Conservation (phyloP, 495 filamentous ascomycete genomes). For the Penicillium desertorum region DNA sequence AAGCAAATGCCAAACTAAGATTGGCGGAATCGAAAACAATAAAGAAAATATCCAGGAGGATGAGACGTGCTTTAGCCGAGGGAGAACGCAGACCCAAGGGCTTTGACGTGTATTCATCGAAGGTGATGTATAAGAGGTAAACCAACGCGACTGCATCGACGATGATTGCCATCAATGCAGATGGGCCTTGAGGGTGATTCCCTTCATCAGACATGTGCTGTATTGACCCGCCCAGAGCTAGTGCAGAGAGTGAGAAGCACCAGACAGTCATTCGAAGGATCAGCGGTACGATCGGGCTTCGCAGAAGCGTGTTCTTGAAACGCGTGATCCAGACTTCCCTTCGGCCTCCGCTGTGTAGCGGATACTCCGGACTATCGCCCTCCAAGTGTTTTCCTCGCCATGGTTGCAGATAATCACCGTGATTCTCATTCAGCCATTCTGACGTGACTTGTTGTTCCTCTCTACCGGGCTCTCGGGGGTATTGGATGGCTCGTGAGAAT, state of each 20-base stretch:
- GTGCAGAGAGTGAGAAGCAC: constrained; percentile 74
- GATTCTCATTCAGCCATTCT: constrained; percentile 60
- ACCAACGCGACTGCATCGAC: constrained; percentile 86
- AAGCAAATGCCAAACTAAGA: constrained; percentile 82
- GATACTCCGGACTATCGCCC: constrained; percentile 49
- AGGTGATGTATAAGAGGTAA: constrained; percentile 90
- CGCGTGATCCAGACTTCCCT: constrained; percentile 57
- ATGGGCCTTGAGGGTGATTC: constrained; percentile 59
- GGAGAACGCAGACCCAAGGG: constrained; percentile 83
- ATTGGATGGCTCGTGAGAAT: constrained; percentile 56
- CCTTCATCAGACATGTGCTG: constrained; percentile 56
- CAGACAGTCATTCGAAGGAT: constrained; percentile 80
- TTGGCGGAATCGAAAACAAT: constrained; percentile 96
- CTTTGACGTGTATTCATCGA: constrained; percentile 93
- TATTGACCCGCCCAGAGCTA: constrained; percentile 77
- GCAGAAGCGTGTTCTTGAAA: constrained; percentile 58
- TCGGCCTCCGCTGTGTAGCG: constrained; percentile 38
- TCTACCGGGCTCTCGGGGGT: constrained; percentile 46
- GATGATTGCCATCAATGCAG: constrained; percentile 84
- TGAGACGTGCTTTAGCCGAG: constrained; percentile 78
- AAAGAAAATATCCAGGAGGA: constrained; percentile 90
- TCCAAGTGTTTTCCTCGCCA: constrained; percentile 50
- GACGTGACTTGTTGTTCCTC: constrained; percentile 54
- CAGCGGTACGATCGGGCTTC: constrained; percentile 82
- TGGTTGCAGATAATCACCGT: constrained; percentile 55